Conservation (phyloP, 495 filamentous ascomycete species). For the Talaromyces stipitatus region DNA sequence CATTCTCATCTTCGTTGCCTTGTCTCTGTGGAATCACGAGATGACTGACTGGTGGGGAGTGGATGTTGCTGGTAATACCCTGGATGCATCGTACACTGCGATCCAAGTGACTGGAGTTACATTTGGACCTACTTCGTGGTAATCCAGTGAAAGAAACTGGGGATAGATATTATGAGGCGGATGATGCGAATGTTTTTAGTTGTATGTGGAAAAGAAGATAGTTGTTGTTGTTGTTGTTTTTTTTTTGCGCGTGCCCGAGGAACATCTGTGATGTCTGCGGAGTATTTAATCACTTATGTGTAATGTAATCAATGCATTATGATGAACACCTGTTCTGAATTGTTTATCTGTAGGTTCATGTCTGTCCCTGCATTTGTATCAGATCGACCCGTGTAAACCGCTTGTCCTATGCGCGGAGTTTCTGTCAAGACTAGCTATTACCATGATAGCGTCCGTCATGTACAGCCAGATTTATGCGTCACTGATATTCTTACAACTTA, state of each 20-base stretch:
- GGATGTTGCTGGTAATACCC: constrained; percentile 31
- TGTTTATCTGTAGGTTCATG: no score
- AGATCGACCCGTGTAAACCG: no score
- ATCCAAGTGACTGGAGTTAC: constrained; percentile 38
- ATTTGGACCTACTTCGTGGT: constrained; percentile 53
- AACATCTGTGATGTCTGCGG: background rate
- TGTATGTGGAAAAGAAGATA: background rate
- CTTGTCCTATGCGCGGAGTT: no score
- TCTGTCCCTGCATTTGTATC: no score
- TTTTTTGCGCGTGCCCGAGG: background rate
- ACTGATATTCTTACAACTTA: no score
- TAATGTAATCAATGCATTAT: constrained; percentile 2
- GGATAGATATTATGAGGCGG: background rate
- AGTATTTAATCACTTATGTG: background rate
- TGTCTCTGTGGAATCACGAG: constrained; percentile 44
- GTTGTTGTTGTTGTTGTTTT: background rate
- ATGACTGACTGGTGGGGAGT: constrained; percentile 65
- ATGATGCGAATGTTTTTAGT: background rate
- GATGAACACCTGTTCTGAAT: no score
- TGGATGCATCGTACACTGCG: constrained; percentile 35
- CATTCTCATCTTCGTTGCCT: constrained; percentile 63
- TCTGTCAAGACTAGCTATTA: no score
- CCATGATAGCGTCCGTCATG: no score
- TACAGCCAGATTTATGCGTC: no score
- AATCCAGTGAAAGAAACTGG: background rate